Evolutionary conservation across 306 rosid species (phyloP).

Genomic region (Rubus idaeus): DNA sequence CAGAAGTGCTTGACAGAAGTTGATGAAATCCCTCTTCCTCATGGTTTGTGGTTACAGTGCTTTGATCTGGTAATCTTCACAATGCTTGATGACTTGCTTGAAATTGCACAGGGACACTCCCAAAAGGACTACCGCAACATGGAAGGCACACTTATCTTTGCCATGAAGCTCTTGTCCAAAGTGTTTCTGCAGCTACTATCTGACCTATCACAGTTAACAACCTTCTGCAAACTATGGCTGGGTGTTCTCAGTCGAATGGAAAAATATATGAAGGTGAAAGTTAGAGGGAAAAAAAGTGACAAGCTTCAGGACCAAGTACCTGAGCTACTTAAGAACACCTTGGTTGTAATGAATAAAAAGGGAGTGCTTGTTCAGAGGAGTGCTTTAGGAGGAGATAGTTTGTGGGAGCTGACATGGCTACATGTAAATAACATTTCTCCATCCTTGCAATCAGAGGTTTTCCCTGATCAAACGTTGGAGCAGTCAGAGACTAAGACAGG

Average conservation of each 20-base stretch:
- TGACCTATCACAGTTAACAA: constrained; percentile 67
- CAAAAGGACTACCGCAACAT: constrained; percentile 89
- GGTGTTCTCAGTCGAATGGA: constrained; percentile 95
- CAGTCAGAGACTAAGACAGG: constrained; percentile 42
- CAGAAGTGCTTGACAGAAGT: constrained; percentile 83
- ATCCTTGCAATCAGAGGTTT: constrained; percentile 79
- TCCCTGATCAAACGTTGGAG: constrained; percentile 72
- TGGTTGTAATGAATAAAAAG: constrained; percentile 73
- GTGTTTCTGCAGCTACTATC: constrained; percentile 78
- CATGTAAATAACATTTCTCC: constrained; percentile 85
- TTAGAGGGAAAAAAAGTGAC: constrained; percentile 81
- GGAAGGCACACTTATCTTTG: constrained; percentile 91
- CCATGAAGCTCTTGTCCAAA: constrained; percentile 85
- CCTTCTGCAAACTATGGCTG: constrained; percentile 94
- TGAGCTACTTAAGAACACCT: constrained; percentile 79
- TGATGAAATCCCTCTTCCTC: constrained; percentile 64
- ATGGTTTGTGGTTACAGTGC: constrained; percentile 70
- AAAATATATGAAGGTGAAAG: constrained; percentile 80
- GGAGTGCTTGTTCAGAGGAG: constrained; percentile 78
- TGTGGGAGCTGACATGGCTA: constrained; percentile 97
- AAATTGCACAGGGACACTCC: constrained; percentile 87
- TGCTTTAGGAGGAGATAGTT: constrained; percentile 90
- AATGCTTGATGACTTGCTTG: constrained; percentile 90
- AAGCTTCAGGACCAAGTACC: constrained; percentile 86
- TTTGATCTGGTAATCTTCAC: constrained; percentile 91